A percentile compares a stretch with the other conserved stretches of the same genome.
Conservation (phyloP, 2,329 filamentous ascomycete genomes). For the Aspergillus quadrilineatus region DNA sequence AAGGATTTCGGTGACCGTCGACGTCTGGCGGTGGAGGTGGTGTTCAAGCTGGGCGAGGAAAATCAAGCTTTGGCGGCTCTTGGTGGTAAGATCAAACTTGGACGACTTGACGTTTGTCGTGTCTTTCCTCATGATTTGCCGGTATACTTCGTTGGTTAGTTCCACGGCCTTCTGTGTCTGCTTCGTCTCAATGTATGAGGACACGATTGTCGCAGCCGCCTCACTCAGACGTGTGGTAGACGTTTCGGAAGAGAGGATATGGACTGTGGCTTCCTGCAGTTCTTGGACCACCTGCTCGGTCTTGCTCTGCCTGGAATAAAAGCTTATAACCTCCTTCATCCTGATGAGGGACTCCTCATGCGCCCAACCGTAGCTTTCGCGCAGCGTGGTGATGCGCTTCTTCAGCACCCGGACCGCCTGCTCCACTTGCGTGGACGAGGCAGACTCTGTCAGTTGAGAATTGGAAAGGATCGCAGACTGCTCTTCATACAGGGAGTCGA, state of each 20-base stretch:
- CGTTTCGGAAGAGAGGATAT: constrained; percentile 36
- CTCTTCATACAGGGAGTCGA: constrained; percentile 42
- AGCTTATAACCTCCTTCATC: constrained; percentile 37
- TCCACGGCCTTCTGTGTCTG: constrained; percentile 35
- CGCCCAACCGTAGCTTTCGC: constrained; percentile 39
- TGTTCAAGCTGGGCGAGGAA: constrained; percentile 51
- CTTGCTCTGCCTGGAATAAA: constrained; percentile 37
- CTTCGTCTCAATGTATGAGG: constrained; percentile 37
- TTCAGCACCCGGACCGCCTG: constrained; percentile 32
- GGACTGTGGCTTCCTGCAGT: constrained; percentile 34
- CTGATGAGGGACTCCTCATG: constrained; percentile 41
- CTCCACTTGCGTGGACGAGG: constrained; percentile 31
- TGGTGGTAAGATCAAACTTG: constrained; percentile 37
- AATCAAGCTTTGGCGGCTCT: constrained; percentile 38
- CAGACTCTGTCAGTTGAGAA: constrained; percentile 22
- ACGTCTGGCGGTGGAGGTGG: constrained; percentile 29
- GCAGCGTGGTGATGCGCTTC: constrained; percentile 31
- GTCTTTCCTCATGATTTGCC: constrained; percentile 41
- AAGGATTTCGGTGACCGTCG: constrained; percentile 44
- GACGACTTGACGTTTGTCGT: constrained; percentile 29
- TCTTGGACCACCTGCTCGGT: constrained; percentile 30
- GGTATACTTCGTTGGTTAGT: constrained; percentile 39
- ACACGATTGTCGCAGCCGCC: constrained; percentile 38
- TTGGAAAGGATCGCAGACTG: constrained; percentile 28
- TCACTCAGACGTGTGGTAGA: constrained; percentile 31